phyloP scores from a whole-genome alignment of 2,329 filamentous ascomycete species.

The Tolypocladium tropicale region DNA sequence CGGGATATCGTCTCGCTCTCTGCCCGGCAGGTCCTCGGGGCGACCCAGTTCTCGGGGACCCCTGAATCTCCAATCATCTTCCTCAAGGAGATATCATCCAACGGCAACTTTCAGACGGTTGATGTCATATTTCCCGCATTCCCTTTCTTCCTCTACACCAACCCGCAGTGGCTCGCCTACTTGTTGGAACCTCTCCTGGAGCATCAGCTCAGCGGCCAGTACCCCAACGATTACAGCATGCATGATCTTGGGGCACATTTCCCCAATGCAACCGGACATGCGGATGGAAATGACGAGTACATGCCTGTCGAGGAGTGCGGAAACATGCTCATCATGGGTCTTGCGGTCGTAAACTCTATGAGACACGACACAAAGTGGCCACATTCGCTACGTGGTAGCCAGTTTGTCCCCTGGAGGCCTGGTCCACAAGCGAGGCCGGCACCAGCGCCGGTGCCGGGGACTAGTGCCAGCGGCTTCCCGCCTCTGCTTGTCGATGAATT shows the following conservation, averaged over 20 bases:
- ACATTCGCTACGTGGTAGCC: neutral
- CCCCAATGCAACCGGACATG: slow-evolving; percentile 66
- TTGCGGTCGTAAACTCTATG: slow-evolving; percentile 67
- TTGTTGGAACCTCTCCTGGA: slow-evolving; percentile 53
- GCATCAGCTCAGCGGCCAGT: slow-evolving; percentile 55
- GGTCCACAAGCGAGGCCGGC: neutral
- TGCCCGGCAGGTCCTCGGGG: slow-evolving; percentile 71
- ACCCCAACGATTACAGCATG: slow-evolving; percentile 62
- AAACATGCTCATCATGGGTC: slow-evolving; percentile 68
- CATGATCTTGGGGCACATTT: slow-evolving; percentile 66
- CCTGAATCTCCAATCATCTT: slow-evolving; percentile 63
- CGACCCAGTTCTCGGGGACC: slow-evolving; percentile 63
- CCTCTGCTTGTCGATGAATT: neutral
- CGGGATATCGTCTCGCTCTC: slow-evolving; percentile 69
- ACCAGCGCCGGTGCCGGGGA: neutral
- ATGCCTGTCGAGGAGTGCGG: slow-evolving; percentile 70
- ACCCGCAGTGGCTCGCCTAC: slow-evolving; percentile 47
- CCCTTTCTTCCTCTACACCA: slow-evolving; percentile 72
- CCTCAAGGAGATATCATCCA: slow-evolving; percentile 77
- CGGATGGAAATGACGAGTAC: slow-evolving; percentile 59
- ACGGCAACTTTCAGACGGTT: slow-evolving; percentile 77
- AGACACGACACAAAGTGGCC: slow-evolving; percentile 39
- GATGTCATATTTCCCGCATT: slow-evolving; percentile 79
- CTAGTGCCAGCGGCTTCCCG: neutral
- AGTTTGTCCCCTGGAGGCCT: neutral